Base-by-base conservation (phyloP, 495 filamentous ascomycete species). In the Penicillium taxi region DNA sequence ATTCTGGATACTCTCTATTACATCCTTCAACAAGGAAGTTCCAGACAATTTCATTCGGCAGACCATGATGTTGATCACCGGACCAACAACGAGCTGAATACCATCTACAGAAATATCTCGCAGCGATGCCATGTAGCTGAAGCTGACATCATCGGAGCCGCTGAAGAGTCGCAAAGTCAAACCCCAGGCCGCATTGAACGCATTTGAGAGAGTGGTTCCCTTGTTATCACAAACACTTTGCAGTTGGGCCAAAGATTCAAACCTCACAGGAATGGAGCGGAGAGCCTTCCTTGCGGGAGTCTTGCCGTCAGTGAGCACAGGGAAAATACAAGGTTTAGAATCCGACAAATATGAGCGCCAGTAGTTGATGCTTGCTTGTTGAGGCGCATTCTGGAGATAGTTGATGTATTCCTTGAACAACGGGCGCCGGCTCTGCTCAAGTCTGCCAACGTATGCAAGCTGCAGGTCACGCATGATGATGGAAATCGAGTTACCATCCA, bases 341-440 rank as follows among this genome's bases (percentile, higher is more conserved):
- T 56, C 67, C 2, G 44, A 42, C 22, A 81, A 57, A 34, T 75
- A 72, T 0, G 56, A 51, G 27, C 63, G 58, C 75, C 75, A 81
- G 47, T 74, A 77, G 2, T 67, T 45, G 11, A 69, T 60, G 25
- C 66, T 71, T 15, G 57, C 56, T 9, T 56, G 38, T 11, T 53
- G 53, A 0, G 67, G 53, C 1, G 52, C 54, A 24, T 48, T 47
- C 12, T 53, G 48, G 3, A 79, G 45, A 33, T 72, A 73, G 1
- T 46, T 41, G 21, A 79, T 66, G 37, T 75, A 80, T 24, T 68
- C 59, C 36, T 73, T 75, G 58, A 74, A 81, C 19, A 66, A 45
- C 1, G 73, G 71, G 4, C 52, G 70, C 15, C 48, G 52, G 4
- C 44, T 52, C 8, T 42, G 38, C 9, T 55, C 39, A 0, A 69